phyloP scores from a whole-genome alignment of 257 asterid species.

The Solanum medicagineum region DNA sequence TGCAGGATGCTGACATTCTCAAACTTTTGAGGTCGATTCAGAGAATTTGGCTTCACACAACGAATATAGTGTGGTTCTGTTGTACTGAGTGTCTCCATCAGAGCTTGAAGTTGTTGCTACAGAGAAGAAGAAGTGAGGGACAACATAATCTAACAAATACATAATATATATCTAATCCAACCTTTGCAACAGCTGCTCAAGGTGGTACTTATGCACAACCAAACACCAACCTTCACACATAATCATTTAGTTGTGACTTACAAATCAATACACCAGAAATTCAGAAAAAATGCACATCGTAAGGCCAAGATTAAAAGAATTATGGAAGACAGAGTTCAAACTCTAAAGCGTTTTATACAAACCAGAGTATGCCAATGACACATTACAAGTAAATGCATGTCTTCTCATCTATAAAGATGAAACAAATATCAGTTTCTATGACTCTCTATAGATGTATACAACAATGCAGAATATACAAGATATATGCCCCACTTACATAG shows the following conservation, averaged over 20 bases:
- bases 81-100: constrained; percentile 93
- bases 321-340: not conserved
- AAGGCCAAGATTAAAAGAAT: not conserved
- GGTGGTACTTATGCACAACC: not conserved
- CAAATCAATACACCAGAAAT: not conserved
- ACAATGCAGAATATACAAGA: not conserved
- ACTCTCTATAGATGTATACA: not conserved
- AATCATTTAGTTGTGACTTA: not conserved
- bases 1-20: constrained; percentile 88
- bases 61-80: constrained; percentile 97
- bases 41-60: constrained; percentile 96
- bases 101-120: constrained; percentile 99
- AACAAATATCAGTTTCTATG: not conserved
- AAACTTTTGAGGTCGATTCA: constrained; percentile 76
- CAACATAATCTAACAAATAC: not conserved
- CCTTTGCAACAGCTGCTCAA: not conserved
- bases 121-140: constrained; percentile 9
- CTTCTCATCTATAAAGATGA: not conserved
- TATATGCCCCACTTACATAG: not conserved
- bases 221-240: not conserved
- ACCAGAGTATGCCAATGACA: not conserved
- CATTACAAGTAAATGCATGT: not conserved
- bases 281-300: not conserved
- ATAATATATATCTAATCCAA: not conserved
- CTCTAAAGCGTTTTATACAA: not conserved